Base-by-base conservation (phyloP, 305 asterid species). In the Fraxinus paxiana region DNA sequence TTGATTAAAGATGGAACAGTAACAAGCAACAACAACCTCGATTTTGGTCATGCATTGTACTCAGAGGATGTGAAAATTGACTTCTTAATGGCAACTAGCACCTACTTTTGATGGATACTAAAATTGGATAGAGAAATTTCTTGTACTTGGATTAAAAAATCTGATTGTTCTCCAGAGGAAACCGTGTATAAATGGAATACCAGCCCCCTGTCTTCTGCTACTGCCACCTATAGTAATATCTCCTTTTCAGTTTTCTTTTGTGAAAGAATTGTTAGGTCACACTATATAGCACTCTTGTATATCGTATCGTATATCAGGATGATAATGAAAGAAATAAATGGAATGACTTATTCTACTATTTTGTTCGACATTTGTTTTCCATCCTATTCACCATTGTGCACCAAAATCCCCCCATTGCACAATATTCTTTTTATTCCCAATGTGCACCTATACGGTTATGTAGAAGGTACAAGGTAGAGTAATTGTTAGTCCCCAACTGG, bases 121-220 rank as follows among this genome's bases (percentile, higher is more conserved):
- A 78, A 78, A 82, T 59, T 88, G 87, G 87, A 81, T 77, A 87
- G 86, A 72, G 79, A 73, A 76, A 63, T 61, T 79, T 81, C 78
- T 51, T 79, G 83, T 81, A 73, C 82, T 78, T 77, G 70, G 81
- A 74, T 82, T 84, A 77, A 72, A 71, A 69, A 82, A 73, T 83
- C 74, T 74, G 17, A 73, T 75, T 79, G 51, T 78, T 82, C 79
- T 56, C 80, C 74, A 37, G 76, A 75, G 80, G 76, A 83, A 78
- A 75, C 34, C 54, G 75, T 88, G 91, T 85, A 84, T 77, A 88
- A 85, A 84, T 80, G 31, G 61, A 80, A 71, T 82, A 18, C 28
- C 28, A 35, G 33, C 28, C 67, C 28, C 67, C 20, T 18, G 28
- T 56, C 67, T 56, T 56, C 67, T 18, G 28, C 67, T 56, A 56